Evolutionary conservation across 2,329 filamentous ascomycete species (phyloP).

Genomic region (Paracorniculantispora psalliotae): DNA sequence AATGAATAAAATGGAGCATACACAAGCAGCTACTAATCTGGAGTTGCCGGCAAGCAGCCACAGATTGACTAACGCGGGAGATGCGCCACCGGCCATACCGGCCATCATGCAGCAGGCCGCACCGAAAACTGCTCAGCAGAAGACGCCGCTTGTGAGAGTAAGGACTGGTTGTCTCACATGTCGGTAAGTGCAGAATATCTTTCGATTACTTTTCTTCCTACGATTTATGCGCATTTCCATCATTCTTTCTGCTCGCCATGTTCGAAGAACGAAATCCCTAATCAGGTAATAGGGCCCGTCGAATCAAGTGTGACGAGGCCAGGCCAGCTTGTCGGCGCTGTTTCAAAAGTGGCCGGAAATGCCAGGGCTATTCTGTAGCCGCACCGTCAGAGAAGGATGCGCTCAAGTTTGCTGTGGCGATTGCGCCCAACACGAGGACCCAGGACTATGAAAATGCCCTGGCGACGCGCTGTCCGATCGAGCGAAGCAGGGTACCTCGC

Average conservation of each 20-base stretch:
- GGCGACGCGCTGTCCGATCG: neutral
- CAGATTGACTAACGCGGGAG: neutral
- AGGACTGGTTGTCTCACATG: conserved; percentile 1
- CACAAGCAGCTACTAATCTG: too few relatives aligned
- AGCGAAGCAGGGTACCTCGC: neutral
- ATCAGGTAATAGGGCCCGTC: neutral
- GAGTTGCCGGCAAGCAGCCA: too few relatives aligned
- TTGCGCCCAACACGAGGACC: neutral
- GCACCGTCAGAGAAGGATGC: neutral
- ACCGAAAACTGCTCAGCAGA: neutral
- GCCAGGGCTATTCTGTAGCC: neutral
- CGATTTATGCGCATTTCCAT: neutral
- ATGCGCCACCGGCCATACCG: neutral
- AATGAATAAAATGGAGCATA: neutral
- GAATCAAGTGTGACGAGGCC: conserved; percentile 5
- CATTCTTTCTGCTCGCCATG: neutral
- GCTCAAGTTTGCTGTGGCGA: neutral
- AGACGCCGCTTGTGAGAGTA: neutral
- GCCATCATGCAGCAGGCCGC: too few relatives aligned
- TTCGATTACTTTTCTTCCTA: neutral
- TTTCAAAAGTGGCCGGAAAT: neutral
- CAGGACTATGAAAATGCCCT: neutral
- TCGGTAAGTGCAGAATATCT: neutral
- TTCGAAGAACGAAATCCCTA: neutral
- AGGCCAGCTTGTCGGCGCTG: conserved; percentile 1